phyloP scores from a whole-genome alignment of 2,329 filamentous ascomycete species.

The Alternaria angustiovoidea region DNA sequence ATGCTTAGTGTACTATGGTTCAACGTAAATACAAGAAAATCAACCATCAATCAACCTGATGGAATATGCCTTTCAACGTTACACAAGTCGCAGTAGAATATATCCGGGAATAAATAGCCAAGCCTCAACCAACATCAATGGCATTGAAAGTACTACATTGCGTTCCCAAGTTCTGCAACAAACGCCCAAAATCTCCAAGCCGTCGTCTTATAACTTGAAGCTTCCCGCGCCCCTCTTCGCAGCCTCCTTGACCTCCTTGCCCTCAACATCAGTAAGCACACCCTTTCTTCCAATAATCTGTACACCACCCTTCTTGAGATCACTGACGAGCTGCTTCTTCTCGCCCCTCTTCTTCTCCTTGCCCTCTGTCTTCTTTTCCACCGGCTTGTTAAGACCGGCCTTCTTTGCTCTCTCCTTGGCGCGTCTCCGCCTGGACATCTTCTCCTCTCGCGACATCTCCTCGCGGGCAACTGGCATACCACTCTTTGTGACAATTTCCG shows the following conservation, averaged over 20 bases:
- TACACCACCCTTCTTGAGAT: conserved; percentile 84
- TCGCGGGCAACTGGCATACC: conserved; percentile 80
- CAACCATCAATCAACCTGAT: no score
- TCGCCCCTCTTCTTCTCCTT: conserved; percentile 66
- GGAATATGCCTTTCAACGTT: background rate
- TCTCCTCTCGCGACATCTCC: conserved; percentile 90
- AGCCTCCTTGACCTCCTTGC: conserved; percentile 68
- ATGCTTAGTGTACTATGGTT: no score
- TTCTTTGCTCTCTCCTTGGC: conserved; percentile 88
- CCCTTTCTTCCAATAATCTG: conserved; percentile 93
- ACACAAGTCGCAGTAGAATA: background rate
- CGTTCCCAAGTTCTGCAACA: background rate
- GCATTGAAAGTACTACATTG: background rate
- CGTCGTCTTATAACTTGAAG: conserved; percentile 41
- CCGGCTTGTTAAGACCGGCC: conserved; percentile 62
- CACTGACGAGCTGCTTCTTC: conserved; percentile 67
- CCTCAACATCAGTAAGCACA: conserved; percentile 82
- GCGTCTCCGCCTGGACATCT: conserved; percentile 75
- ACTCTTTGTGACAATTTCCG: conserved; percentile 79
- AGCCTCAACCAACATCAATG: background rate
- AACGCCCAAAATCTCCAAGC: background rate
- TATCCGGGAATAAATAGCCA: background rate
- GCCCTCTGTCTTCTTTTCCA: conserved; percentile 51
- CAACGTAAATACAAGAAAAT: no score
- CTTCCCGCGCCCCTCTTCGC: conserved; percentile 40